A percentile compares a stretch with the other conserved stretches of the same genome.
phyloP scores from a whole-genome alignment of 169 alveolate genomes.

The Plasmodium blacklocki region DNA sequence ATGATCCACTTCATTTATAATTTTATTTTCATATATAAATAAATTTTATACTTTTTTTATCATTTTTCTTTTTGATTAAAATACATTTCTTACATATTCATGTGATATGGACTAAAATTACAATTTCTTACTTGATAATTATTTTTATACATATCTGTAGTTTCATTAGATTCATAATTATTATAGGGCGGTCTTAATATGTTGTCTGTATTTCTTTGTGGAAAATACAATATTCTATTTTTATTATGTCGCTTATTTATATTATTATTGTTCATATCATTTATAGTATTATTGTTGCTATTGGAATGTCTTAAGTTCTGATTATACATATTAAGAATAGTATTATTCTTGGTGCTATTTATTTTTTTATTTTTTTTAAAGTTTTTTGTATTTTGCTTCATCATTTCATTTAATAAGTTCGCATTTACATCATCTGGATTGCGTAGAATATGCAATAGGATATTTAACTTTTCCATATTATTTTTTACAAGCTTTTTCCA shows the following conservation, averaged over 20 bases:
- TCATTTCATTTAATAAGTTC: constrained; percentile 62
- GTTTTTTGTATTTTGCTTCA: constrained; percentile 49
- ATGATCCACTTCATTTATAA: too few relatives aligned
- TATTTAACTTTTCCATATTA: constrained; percentile 68
- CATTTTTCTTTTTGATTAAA: background rate
- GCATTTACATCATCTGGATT: constrained; percentile 70
- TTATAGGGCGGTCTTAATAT: constrained; percentile 14
- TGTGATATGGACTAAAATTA: constrained; percentile 28
- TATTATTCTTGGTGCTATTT: constrained; percentile 32
- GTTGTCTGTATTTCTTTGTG: constrained; percentile 24
- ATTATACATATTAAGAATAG: constrained; percentile 2
- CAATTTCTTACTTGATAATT: constrained; percentile 37
- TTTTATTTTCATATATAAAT: too few relatives aligned
- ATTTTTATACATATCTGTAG: constrained; percentile 39
- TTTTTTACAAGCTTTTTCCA: constrained; percentile 76
- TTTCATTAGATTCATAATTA: constrained; percentile 54
- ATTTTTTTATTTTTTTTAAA: constrained; percentile 46
- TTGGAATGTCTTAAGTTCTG: background rate
- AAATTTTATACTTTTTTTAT: background rate
- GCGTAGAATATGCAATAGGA: constrained; percentile 67
- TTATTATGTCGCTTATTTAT: constrained; percentile 37
- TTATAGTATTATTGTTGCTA: constrained; percentile 5
- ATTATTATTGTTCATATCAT: constrained; percentile 5
- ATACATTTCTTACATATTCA: constrained; percentile 22
- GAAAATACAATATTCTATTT: constrained; percentile 34